Evolutionary conservation across 495 filamentous ascomycete species (phyloP), one percentile per base, ranked within the genome.

Genomic region (Aspergillus egyptiacus): DNA sequence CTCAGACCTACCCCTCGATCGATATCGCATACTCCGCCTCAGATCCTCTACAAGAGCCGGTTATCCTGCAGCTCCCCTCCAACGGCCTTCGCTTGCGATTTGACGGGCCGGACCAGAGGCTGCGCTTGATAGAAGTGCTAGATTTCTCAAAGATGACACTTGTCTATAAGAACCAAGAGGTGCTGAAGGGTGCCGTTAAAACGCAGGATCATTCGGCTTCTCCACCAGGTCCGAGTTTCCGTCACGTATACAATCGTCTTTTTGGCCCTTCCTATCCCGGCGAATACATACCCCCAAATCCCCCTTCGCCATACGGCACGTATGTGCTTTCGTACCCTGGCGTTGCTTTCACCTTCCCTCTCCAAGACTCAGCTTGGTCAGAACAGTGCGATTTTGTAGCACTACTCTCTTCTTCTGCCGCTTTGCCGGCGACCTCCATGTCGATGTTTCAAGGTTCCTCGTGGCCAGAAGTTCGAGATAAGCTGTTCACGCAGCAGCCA

Each of bases 321-420:
- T 97, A 96, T 60, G 79, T 94, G 11, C 72, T 96, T 10, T 96
- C 91, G 3, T 98, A 96, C 64, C 90, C 91, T 9, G 93, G 93
- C 0, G 80, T 98, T 19, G 86, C 91, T 0, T 96, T 97, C 62
- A 86, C 81, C 5, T 98, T 97, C 55, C 85, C 88, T 13, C 71
- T 98, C 35, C 78, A 82, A 41, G 66, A 78, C 48, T 82, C 81
- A 4, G 77, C 83, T n/a, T 96, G 87, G 77, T 86, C 85, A 25
- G 77, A 84, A 7, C 75, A 84, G 44, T 86, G 87, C 55, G 89
- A 96, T 60, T 87, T 93, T 55, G 88, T 95, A 36, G 84, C 86
- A 2, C 63, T 96, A 28, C 78, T 98, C 6, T 89, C 88, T 2
- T 90, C 89, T 0, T 77, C 85, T 0, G 81, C 81, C 11, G 83